Evolutionary conservation across 2,329 filamentous ascomycete genomes (phyloP).

Genomic region (Thermothelomyces thermophilus): DNA sequence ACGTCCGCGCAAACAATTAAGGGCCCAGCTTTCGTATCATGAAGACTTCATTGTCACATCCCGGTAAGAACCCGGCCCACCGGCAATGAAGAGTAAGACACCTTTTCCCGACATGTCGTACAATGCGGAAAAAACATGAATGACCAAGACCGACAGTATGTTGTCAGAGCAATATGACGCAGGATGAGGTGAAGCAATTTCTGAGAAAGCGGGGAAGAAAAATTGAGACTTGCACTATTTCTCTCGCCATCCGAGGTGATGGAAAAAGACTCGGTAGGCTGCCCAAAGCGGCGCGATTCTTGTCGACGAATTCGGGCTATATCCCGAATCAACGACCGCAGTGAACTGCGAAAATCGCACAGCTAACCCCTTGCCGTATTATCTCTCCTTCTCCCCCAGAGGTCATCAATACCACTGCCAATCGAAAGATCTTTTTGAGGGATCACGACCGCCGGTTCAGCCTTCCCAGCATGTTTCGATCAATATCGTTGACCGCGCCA

Average conservation of each 20-base stretch:
- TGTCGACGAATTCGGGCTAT: neutral
- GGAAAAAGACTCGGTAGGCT: neutral
- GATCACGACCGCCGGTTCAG: conserved; percentile 36
- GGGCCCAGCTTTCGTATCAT: too few species aligned
- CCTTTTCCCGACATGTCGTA: neutral
- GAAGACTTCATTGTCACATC: neutral
- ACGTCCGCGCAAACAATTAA: neutral
- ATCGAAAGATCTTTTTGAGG: neutral
- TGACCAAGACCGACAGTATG: neutral
- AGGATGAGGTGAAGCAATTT: neutral
- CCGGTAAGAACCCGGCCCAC: neutral
- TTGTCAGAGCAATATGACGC: neutral
- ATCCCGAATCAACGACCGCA: neutral
- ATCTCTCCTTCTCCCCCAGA: neutral
- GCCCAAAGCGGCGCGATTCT: neutral
- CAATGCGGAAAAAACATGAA: neutral
- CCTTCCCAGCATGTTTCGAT: conserved; percentile 48
- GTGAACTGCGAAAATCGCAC: neutral
- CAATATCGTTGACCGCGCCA: conserved; percentile 40
- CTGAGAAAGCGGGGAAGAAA: neutral
- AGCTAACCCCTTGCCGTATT: neutral
- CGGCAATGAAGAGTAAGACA: neutral
- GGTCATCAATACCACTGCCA: neutral
- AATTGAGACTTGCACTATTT: neutral
- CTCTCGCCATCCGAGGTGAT: too few species aligned